Percentiles rank a stretch among this genome's conserved stretches.
Conservation (phyloP, 2,329 filamentous ascomycete genomes). For the Apiospora phragmitis region DNA sequence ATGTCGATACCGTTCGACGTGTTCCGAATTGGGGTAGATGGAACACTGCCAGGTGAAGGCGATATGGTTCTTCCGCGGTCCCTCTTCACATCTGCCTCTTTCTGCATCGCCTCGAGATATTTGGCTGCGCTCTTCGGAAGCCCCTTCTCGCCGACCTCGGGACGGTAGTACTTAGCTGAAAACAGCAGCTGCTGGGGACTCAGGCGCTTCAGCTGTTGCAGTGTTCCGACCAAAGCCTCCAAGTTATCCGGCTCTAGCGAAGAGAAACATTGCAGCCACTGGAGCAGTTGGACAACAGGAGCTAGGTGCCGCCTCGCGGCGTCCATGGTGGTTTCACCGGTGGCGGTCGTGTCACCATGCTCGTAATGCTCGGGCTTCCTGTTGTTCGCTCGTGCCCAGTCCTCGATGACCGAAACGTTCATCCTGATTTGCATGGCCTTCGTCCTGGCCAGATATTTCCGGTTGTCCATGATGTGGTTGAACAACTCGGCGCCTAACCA, state of each 20-base stretch:
- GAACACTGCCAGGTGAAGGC: conserved; percentile 29
- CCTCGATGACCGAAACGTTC: conserved; percentile 93
- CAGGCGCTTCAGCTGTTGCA: conserved; percentile 84
- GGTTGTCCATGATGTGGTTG: conserved; percentile 95
- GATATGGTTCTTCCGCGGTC: conserved; percentile 51
- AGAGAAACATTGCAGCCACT: conserved; percentile 98
- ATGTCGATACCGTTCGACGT: conserved; percentile 44
- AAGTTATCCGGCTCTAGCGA: conserved; percentile 83
- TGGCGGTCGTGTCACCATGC: conserved; percentile 80
- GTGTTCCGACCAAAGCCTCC: conserved; percentile 82
- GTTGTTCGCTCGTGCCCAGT: conserved; percentile 94
- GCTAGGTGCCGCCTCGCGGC: conserved; percentile 81
- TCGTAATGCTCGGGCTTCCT: conserved; percentile 94
- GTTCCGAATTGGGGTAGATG: conserved; percentile 37
- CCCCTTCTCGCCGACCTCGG: conserved; percentile 93
- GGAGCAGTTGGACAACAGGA: conserved; percentile 88
- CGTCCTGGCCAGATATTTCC: conserved; percentile 89
- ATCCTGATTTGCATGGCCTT: conserved; percentile 99
- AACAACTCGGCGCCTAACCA: conserved; percentile 97
- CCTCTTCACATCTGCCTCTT: conserved; percentile 65
- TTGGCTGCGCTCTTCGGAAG: conserved; percentile 86
- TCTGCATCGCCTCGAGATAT: conserved; percentile 79
- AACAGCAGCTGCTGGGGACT: conserved; percentile 89
- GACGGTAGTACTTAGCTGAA: conserved; percentile 86
- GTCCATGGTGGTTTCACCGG: conserved; percentile 85